Evolutionary conservation across 148 eudicot species (phyloP), one percentile per base, ranked within the genome.

Genomic region (Vaccinium vitisidaea): DNA sequence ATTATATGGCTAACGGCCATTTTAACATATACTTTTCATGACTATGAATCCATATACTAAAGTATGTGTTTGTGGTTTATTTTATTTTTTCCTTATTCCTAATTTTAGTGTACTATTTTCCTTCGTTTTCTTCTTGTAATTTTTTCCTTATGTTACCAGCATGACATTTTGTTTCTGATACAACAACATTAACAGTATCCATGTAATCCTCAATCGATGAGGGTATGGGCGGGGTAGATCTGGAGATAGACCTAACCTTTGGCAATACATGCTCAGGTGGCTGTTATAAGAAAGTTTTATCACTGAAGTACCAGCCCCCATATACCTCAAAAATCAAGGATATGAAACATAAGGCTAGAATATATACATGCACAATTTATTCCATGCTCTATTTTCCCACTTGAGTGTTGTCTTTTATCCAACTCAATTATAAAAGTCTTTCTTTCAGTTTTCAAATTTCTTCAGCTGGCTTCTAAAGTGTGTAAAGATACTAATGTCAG

Each of bases 391-490:
- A 9, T 13, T 71, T 53, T 53, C 32, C 32, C 65, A 12, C 54
- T 84, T 79, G 53, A 49, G 16, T 23, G 14, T 25, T 43, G 1
- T 80, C 25, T 5, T 52, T 53, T 4, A 30, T 76, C 25, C 19
- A 10, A 61, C 23, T 83, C 15, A n/a, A n/a, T 75, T 69, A 36
- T 87, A 11, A 32, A 53, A 56, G 8, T 85, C 71, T 86, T 86
- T 85, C 63, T 79, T 89, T 81, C 95, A 97, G 99, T 95, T 91
- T 85, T 88, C 98, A 84, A 95, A 94, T 91, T 97, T 97, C 87
- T 97, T 95, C 92, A 92, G 84, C 88, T 97, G 99, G 99, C 94
- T 97, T 52, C 90, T 90, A 76, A 95, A 93, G 86, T 92, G 90
- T 79, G 92, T 93, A 71, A 97, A 90, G 93, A 90, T 93, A 84